Percentiles rank a stretch among this genome's conserved stretches.
phyloP scores from a whole-genome alignment of 768 basidiomycete genomes.

The Boletus reticuloceps region DNA sequence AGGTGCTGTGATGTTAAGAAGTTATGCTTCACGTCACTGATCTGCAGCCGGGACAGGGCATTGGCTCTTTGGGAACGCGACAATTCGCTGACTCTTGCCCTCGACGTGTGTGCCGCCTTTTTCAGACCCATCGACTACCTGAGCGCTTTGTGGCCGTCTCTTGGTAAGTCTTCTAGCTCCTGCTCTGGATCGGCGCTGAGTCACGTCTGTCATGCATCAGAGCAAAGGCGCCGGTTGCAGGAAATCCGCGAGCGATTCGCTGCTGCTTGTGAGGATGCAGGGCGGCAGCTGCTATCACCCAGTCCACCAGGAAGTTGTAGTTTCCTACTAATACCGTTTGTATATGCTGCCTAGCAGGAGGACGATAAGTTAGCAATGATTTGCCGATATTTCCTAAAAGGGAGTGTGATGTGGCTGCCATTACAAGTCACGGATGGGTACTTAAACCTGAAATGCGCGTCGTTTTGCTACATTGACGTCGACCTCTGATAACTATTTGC shows the following conservation, averaged over 20 bases:
- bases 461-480: conserved; percentile 12
- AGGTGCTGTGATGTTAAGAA: conserved; percentile 36
- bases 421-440: conserved; percentile 14
- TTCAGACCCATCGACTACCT: conserved; percentile 61
- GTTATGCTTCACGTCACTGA: conserved; percentile 9
- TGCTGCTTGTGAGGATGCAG: conserved; percentile 46
- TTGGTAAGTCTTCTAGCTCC: conserved; percentile 38
- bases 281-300: conserved; percentile 43
- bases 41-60: conserved; percentile 36
- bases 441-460: conserved; percentile 21
- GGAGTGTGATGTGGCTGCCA: conserved; percentile 25
- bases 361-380: neutral
- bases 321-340: neutral
- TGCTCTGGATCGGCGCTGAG: conserved; percentile 2
- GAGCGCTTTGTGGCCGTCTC: conserved; percentile 62
- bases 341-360: no score
- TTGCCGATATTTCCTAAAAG: conserved; percentile 21
- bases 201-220: conserved; percentile 28
- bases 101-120: conserved; percentile 62
- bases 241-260: conserved; percentile 44
- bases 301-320: conserved; percentile 8
- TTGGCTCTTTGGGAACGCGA: conserved; percentile 63
- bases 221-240: conserved; percentile 50
- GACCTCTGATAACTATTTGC: conserved; percentile 15
- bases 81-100: conserved; percentile 51